Percentiles rank a stretch among this genome's conserved stretches.
Conservation (phyloP, 1,139 yeast genomes). For the Magnusiomyces tetraspermus region DNA sequence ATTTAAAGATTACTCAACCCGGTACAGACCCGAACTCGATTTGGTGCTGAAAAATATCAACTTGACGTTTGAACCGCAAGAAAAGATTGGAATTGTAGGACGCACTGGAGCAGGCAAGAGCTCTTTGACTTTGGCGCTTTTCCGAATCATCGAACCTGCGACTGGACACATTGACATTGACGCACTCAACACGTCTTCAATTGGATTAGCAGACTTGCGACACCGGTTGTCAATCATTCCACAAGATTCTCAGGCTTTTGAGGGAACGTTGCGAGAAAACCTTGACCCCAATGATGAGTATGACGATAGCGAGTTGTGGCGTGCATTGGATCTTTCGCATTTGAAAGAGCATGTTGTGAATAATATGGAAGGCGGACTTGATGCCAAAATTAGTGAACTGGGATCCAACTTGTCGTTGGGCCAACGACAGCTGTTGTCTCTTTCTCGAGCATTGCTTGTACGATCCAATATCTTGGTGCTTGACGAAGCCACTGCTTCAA, state of each 20-base stretch:
- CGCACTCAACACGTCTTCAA: constrained; percentile 51
- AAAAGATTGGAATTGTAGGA: constrained; percentile 83
- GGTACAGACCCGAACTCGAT: constrained; percentile 78
- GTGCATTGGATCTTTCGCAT: constrained; percentile 75
- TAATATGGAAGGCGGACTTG: constrained; percentile 53
- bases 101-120: constrained; percentile 97
- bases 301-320: constrained; percentile 76
- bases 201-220: constrained; percentile 80
- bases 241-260: constrained; percentile 93
- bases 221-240: constrained; percentile 85
- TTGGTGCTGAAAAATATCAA: constrained; percentile 66
- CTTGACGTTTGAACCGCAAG: constrained; percentile 59
- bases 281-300: constrained; percentile 71
- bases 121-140: constrained; percentile 77
- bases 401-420: constrained; percentile 86
- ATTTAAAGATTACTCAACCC: constrained; percentile 68
- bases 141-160: constrained; percentile 78
- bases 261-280: constrained; percentile 81
- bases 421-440: constrained; percentile 83
- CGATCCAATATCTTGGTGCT: constrained; percentile 70
- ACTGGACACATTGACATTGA: constrained; percentile 70
- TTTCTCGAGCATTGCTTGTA: constrained; percentile 77
- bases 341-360: constrained; percentile 60
- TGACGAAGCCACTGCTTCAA: constrained; percentile 97
- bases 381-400: constrained; percentile 64